These are phyloP conservation scores for Saccharomycopsis fodiens DNA, from an alignment of 805 yeast genomes.

Conservation along the genomic window DNA sequence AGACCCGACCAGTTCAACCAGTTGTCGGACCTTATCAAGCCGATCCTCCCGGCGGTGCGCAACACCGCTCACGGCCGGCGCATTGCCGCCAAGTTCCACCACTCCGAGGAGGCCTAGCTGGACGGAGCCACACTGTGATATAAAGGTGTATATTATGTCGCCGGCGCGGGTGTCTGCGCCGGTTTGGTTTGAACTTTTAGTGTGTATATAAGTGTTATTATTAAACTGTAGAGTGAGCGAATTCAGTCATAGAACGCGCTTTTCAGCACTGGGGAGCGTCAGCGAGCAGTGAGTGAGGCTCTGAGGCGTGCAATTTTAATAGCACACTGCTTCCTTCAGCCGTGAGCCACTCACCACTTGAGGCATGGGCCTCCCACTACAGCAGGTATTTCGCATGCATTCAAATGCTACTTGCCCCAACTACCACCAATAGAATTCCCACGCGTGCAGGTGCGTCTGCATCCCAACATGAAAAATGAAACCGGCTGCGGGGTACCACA, in stretches of 20 bases:
- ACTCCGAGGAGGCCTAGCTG: neutral
- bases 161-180: neutral
- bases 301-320: no score
- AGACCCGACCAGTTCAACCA: conserved; percentile 42
- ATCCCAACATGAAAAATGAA: neutral
- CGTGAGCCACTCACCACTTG: no score
- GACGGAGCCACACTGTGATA: neutral
- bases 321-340: no score
- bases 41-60: conserved; percentile 69
- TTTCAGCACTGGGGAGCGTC: no score
- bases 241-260: no score
- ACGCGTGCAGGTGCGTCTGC: neutral
- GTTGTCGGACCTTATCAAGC: conserved; percentile 54
- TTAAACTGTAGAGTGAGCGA: neutral
- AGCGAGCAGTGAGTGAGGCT: no score
- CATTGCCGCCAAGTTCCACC: conserved; percentile 59
- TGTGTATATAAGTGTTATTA: neutral
- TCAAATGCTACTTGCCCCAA: no score
- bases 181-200: neutral
- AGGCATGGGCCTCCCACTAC: no score
- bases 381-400: no score
- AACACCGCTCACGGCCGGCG: conserved; percentile 96
- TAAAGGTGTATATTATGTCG: neutral
- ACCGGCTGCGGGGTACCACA: no score
- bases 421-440: no score